Evolutionary conservation across 148 eudicot genomes (phyloP), one percentile per base, ranked within the genome.

Genomic region (Mesembryanthemum crystallinum): DNA sequence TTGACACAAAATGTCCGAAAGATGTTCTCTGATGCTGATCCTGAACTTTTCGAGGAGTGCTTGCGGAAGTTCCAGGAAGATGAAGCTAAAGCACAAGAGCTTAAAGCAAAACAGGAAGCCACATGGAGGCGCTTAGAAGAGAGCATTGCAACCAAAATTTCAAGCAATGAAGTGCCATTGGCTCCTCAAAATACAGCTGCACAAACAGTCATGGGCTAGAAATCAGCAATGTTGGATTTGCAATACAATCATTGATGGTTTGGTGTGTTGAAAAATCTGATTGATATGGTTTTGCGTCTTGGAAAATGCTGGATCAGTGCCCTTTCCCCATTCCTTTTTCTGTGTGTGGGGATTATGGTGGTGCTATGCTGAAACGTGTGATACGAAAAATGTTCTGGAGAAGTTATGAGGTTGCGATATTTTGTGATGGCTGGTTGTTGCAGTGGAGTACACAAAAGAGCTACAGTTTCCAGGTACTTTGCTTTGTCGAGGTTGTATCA

Each of bases 1-100:
- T 82, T 85, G 80, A 85, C 88, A 15, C 77, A 45, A 20, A 85
- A 85, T 49, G 81, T 85, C 27, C 77, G 88, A 42, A 85, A 85
- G 81, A 78, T 85, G 15, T 85, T 82, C 73, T 74, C 85, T 0
- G 88, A 83, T 9, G 45, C 71, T 4, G 88, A 85, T 77, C 82
- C 85, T 27, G 79, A 77, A 79, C 77, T 85, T 42, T 82, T 73
- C 14, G 79, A 85, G 24, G 83, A 82, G 73, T 85, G 88, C 62
- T 39, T 82, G 68, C 72, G 42, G 14, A 85, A 85, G 80, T 85
- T 77, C 20, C 76, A 74, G 60, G 88, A 85, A 74, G 82, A 85
- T 52, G 85, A 77, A 74, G 83, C 83, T 21, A 79, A 82, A 64
- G 58, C 47, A 69, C 47, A 61, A 20, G 88, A 85, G 59, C 42